Conservation (phyloP, 2,329 filamentous ascomycete genomes). For the Aurifilum marmelostoma region DNA sequence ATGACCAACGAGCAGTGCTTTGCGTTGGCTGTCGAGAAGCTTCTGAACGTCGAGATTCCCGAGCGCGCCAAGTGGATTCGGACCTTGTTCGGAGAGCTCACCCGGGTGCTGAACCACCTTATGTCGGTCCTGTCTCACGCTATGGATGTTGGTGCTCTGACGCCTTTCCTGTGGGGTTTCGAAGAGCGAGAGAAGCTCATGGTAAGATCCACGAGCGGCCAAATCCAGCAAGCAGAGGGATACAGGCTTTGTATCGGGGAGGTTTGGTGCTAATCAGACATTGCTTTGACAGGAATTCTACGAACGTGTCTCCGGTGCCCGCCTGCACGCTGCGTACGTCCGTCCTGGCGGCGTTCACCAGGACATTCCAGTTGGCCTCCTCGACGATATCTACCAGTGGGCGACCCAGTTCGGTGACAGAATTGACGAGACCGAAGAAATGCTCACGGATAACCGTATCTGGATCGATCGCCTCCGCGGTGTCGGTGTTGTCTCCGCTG, state of each 20-base stretch:
- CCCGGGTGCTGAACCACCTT: conserved; percentile 90
- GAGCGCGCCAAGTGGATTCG: conserved; percentile 96
- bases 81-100: conserved; percentile 94
- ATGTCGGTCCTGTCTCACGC: conserved; percentile 98
- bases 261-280: conserved; percentile 17
- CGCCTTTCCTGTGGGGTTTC: conserved; percentile 98
- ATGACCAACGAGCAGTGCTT: conserved; percentile 99
- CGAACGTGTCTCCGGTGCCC: conserved; percentile 96
- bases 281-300: conserved; percentile 84
- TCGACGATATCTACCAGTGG: conserved; percentile 99
- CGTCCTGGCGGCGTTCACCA: conserved; percentile 95
- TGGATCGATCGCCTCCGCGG: conserved; percentile 94
- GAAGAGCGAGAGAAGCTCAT: conserved; percentile 99
- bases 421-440: conserved; percentile 97
- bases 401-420: conserved; percentile 98
- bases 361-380: conserved; percentile 88
- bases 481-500: conserved; percentile 86
- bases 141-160: conserved; percentile 98
- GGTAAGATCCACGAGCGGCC: conserved; percentile 66
- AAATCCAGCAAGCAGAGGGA: too few species aligned
- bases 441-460: conserved; percentile 98
- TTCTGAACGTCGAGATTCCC: conserved; percentile 94
- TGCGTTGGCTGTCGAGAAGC: conserved; percentile 93
- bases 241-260: too few species aligned
- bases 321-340: conserved; percentile 95